phyloP scores from a whole-genome alignment of 176 grass and related monocot species.

The Carex scoparia region DNA sequence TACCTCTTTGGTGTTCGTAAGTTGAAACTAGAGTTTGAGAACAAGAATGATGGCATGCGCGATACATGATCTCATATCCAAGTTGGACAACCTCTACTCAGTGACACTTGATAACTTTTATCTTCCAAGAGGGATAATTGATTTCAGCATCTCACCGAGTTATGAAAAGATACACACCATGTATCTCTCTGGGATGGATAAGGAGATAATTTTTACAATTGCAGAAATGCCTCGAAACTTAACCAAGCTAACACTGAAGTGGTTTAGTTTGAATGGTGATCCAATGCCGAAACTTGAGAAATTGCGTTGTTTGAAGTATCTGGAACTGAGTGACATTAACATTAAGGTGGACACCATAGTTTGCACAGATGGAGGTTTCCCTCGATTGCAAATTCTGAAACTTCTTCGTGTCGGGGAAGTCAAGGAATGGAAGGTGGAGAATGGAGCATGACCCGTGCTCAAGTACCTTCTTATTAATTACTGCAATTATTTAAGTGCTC shows the following conservation, averaged over 20 bases:
- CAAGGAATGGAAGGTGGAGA: neutral
- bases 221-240: too few relatives aligned
- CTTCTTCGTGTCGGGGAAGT: accelerated
- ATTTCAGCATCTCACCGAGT: too few relatives aligned
- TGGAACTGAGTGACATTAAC: neutral
- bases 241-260: too few relatives aligned
- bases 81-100: neutral
- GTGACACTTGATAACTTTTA: neutral
- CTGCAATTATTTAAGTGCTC: neutral
- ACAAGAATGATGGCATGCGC: neutral
- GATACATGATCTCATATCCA: neutral
- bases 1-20: neutral
- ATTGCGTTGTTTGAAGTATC: too few relatives aligned
- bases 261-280: too few relatives aligned
- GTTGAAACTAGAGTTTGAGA: neutral
- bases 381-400: neutral
- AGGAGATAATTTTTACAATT: too few relatives aligned
- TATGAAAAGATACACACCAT: too few relatives aligned
- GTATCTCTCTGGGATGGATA: too few relatives aligned
- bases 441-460: neutral
- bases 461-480: neutral
- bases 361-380: neutral
- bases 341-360: neutral
- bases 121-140: too few relatives aligned
- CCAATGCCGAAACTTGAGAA: too few relatives aligned